phyloP scores from a whole-genome alignment of 139 green algal genomes.

The Haematococcus sp. region DNA sequence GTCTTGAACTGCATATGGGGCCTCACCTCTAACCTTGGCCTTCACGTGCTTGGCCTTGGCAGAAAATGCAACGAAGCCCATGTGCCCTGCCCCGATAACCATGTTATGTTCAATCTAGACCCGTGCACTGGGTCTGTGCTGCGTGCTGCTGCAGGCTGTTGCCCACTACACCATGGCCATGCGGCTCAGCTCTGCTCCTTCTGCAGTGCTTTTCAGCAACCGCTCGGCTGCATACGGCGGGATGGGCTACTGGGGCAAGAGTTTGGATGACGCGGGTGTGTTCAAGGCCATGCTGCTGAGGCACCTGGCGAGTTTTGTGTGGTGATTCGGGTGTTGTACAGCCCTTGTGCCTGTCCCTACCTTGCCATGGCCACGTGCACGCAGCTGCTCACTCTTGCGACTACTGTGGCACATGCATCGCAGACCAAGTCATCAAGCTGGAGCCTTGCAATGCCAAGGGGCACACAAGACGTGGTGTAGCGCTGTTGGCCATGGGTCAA shows the following conservation, averaged over 20 bases:
- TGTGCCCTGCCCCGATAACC: neutral
- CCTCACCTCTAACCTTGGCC: too few relatives aligned
- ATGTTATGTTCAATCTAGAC: neutral
- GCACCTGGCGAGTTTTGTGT: neutral
- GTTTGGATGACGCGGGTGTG: constrained; percentile 30
- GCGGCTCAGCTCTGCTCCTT: constrained; percentile 11
- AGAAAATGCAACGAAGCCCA: too few relatives aligned
- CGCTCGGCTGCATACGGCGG: constrained; percentile 36
- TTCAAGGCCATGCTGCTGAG: too few relatives aligned
- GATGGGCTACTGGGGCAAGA: constrained; percentile 35
- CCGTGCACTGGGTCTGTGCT: too few relatives aligned
- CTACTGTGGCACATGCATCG: neutral
- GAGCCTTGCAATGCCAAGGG: constrained; percentile 36
- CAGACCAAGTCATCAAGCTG: constrained; percentile 4
- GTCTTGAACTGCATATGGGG: too few relatives aligned
- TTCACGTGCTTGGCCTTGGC: too few relatives aligned
- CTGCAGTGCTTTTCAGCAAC: constrained; percentile 52
- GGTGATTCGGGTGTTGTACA: neutral
- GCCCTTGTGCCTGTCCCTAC: too few relatives aligned
- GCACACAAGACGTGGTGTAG: constrained; percentile 33
- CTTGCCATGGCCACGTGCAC: neutral
- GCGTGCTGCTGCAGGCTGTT: constrained; percentile 26
- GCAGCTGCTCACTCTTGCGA: neutral
- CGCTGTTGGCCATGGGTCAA: constrained; percentile 33
- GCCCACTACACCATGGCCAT: constrained; percentile 55